These are phyloP conservation scores for Ciborinia camelliae DNA, from an alignment of 2,329 filamentous ascomycete genomes.

Conservation along the genomic window DNA sequence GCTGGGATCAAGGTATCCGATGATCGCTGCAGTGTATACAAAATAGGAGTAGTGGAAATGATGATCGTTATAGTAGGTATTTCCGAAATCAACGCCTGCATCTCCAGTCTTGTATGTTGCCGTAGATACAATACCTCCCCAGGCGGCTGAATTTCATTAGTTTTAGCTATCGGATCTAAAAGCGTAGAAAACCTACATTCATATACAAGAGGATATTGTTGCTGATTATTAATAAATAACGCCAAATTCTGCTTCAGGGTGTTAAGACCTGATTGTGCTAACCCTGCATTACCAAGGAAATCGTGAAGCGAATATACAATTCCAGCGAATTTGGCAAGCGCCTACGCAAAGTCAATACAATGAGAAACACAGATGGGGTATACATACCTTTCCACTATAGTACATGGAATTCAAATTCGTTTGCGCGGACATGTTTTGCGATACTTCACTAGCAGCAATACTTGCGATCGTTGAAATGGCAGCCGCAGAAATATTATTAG, in stretches of 20 bases:
- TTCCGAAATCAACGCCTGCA: conserved; percentile 78
- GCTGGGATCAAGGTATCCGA: conserved; percentile 70
- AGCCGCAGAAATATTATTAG: conserved; percentile 47
- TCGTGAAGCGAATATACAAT: conserved; percentile 64
- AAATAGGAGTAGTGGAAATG: conserved; percentile 85
- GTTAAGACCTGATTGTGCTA: conserved; percentile 56
- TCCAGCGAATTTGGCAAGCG: conserved; percentile 71
- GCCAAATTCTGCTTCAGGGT: conserved; percentile 65
- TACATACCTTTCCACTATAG: conserved; percentile 69
- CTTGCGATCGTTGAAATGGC: conserved; percentile 58
- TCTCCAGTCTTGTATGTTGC: conserved; percentile 69
- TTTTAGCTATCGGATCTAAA: not conserved
- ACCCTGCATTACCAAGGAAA: conserved; percentile 54
- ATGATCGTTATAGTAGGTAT: conserved; percentile 77
- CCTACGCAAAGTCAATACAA: conserved; percentile 42
- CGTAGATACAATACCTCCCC: conserved; percentile 78
- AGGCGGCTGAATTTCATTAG: conserved; percentile 45
- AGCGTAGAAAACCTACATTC: conserved; percentile 41
- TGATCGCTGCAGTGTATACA: conserved; percentile 79
- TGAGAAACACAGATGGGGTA: conserved; percentile 26
- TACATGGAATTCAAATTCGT: conserved; percentile 85
- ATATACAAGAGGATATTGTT: conserved; percentile 63
- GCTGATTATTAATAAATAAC: conserved; percentile 63
- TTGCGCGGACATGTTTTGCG: conserved; percentile 70
- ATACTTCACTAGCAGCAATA: conserved; percentile 68